Evolutionary conservation across 768 basidiomycete species (phyloP), one percentile per base, ranked within the genome.

Genomic region (Mrakia frigida): DNA sequence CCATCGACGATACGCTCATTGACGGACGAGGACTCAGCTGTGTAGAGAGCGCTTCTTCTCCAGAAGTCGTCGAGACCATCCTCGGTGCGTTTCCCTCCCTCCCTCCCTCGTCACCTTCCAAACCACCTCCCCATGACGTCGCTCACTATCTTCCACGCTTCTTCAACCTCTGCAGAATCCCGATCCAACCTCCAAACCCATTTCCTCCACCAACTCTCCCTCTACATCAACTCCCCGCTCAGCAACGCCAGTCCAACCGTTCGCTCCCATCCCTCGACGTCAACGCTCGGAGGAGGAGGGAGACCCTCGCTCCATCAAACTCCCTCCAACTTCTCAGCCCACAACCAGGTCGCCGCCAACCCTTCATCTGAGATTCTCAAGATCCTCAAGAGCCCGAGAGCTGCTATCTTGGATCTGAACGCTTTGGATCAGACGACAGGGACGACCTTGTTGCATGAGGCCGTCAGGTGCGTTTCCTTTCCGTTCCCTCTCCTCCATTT

Each of bases 371-470:
- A 73, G 50, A 61, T 79, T 2, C 79, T 80, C 6, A 80, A 85
- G n/a, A 85, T 92, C 37, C 87, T 93, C 21, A 86, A 87, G 23
- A 90, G 88, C 28, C 90, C 92, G 0, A 88, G 94, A 4, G 87
- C 88, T 6, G 86, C 86, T 21, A 89, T 88, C 43, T 84, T 95
- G 13, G 90, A 96, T 82, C 87, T 97, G 23, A 89, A 90, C 0
- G 90, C 91, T 75, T 85, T 94, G 18, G 93, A 96, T 79, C 88
- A 78, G 0, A 86, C 87, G n/a, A 87, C 89, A 1, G 94, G 94
- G 0, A 87, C 87, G 3, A 89, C 92, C 0, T 83, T 97, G 7
- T 85, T 98, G 0, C 95, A 98, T 79, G 94, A 95, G 82, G 93
- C 94, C 0, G 92, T 92, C 0, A 85, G 88, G 50, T 75, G 23